Evolutionary conservation across 1,284 basidiomycete genomes (phyloP).

Genomic region (Leccinum variabile): DNA sequence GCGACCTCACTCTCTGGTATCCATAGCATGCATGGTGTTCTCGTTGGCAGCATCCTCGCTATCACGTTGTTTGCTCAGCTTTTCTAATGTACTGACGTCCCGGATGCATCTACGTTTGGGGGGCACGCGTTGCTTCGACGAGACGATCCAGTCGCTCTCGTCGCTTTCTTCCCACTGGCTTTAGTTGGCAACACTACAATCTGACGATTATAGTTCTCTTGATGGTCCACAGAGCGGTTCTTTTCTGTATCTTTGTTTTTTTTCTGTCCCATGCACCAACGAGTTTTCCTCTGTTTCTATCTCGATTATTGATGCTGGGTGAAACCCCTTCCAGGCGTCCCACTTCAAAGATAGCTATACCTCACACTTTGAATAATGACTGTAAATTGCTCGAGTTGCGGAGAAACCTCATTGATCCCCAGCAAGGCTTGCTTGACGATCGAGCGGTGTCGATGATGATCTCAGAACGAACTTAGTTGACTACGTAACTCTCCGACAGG

Average conservation of each 20-base stretch:
- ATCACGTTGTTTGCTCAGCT: conserved; percentile 28
- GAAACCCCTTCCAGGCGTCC: background rate
- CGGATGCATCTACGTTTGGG: background rate
- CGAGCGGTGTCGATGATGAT: background rate
- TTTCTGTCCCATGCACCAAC: background rate
- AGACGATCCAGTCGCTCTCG: background rate
- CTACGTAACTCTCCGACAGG: background rate
- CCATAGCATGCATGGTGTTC: conserved; percentile 15
- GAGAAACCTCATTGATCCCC: background rate
- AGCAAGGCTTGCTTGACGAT: background rate
- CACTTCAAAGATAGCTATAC: background rate
- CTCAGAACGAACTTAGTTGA: background rate
- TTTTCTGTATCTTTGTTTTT: conserved; percentile 5
- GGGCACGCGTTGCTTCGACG: background rate
- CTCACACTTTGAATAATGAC: background rate
- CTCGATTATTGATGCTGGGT: background rate
- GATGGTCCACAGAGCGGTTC: background rate
- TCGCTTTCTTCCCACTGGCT: background rate
- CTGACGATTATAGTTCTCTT: background rate
- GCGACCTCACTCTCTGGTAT: conserved; percentile 22
- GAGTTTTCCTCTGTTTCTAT: background rate
- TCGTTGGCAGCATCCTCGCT: conserved; percentile 20
- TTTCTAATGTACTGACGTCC: conserved; percentile 22
- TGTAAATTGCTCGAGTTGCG: background rate
- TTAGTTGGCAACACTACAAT: conserved; percentile 1